Conservation (phyloP, 305 asterid species). For the Plantago lanceolata region DNA sequence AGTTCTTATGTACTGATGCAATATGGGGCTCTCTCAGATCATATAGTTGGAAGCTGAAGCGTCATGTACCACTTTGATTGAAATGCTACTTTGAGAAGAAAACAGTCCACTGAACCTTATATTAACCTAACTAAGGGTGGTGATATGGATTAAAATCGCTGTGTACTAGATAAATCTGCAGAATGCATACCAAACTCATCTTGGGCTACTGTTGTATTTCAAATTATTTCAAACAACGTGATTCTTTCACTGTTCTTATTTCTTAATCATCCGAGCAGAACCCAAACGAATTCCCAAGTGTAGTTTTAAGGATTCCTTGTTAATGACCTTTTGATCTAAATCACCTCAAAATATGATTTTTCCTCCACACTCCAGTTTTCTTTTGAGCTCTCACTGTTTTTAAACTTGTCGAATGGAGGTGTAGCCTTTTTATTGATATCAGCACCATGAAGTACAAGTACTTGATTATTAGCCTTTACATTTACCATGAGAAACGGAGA, state of each 20-base stretch:
- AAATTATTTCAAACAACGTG: too few relatives aligned
- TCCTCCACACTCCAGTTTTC: background rate
- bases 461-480: background rate
- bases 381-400: background rate
- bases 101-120: background rate
- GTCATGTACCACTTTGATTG: background rate
- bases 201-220: background rate
- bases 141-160: background rate
- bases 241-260: too few relatives aligned
- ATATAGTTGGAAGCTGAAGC: background rate
- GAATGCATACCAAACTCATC: background rate
- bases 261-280: background rate
- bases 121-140: background rate
- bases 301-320: too few relatives aligned
- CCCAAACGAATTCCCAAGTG: background rate
- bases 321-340: background rate
- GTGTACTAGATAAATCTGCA: background rate
- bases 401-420: background rate
- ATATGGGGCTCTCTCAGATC: constrained; percentile 8
- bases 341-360: background rate
- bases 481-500: background rate
- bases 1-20: constrained; percentile 10
- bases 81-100: background rate
- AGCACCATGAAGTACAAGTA: background rate
- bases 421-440: background rate